A percentile compares a stretch with the other conserved stretches of the same genome.
Evolutionary conservation across 2,329 filamentous ascomycete species (phyloP).

Genomic region (Ceratocystis eucalypticola): DNA sequence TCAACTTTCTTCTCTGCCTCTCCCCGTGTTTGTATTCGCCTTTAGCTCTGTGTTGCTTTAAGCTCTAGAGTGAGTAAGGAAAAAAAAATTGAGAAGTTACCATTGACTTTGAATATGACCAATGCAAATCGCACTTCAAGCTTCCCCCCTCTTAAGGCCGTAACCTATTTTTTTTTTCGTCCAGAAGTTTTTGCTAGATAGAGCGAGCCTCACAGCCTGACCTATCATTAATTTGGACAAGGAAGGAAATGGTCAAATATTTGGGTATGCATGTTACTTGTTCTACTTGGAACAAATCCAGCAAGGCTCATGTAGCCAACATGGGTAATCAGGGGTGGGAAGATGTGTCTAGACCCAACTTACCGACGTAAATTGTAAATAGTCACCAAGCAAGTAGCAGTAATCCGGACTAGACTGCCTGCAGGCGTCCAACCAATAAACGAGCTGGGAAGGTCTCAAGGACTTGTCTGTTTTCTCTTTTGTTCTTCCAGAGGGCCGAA

Average conservation of each 20-base stretch:
- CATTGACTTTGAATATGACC: neutral
- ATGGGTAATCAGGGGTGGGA: neutral
- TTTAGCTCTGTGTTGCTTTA: neutral
- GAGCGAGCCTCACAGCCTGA: neutral
- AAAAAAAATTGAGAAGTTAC: neutral
- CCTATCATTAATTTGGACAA: neutral
- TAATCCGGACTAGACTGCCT: neutral
- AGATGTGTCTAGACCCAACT: neutral
- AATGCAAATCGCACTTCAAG: neutral
- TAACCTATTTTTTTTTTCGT: neutral
- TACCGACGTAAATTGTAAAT: neutral
- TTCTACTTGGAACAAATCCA: neutral
- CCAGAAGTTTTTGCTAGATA: neutral
- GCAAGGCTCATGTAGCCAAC: neutral
- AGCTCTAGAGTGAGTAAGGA: neutral
- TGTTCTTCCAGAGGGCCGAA: neutral
- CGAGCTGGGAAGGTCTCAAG: neutral
- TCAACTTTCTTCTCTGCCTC: neutral
- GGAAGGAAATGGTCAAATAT: neutral
- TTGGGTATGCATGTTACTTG: neutral
- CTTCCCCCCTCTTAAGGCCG: neutral
- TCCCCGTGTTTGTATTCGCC: neutral
- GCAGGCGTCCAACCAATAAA: neutral
- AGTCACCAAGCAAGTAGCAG: neutral
- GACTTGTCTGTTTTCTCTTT: neutral